Percentiles rank a stretch among this genome's conserved stretches.
Evolutionary conservation across 371 early-diverging fungal species (phyloP).

Genomic region (Coelomomyces lativittatus): DNA sequence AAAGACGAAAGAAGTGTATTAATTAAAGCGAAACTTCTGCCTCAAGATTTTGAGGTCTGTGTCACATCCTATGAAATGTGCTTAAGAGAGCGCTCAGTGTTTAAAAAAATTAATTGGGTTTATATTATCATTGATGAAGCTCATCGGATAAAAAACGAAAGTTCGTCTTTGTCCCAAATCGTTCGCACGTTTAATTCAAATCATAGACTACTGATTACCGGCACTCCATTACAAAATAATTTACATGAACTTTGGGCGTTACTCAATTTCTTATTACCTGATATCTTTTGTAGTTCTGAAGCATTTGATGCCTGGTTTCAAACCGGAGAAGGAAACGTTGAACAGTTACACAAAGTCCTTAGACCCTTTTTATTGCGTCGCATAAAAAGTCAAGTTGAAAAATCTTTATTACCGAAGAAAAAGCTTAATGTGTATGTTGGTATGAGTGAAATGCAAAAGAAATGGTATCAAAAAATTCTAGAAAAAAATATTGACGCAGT

Average conservation of each 20-base stretch:
- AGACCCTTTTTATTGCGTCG: slow-evolving; percentile 91
- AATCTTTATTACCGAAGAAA: slow-evolving; percentile 87
- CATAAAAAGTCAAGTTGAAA: slow-evolving; percentile 96
- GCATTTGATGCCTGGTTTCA: slow-evolving; percentile 85
- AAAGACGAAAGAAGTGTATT: slow-evolving; percentile 53
- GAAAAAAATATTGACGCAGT: slow-evolving; percentile 94
- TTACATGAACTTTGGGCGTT: slow-evolving; percentile 97
- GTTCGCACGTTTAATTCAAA: slow-evolving; percentile 70
- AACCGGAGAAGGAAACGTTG: slow-evolving; percentile 57
- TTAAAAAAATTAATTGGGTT: slow-evolving; percentile 77
- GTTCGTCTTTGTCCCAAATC: slow-evolving; percentile 77
- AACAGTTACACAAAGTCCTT: slow-evolving; percentile 80
- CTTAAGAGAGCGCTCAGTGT: slow-evolving; percentile 63
- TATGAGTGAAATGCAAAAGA: slow-evolving; percentile 84
- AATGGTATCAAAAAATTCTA: slow-evolving; percentile 90
- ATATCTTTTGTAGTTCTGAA: slow-evolving; percentile 75
- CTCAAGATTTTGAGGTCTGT: slow-evolving; percentile 73
- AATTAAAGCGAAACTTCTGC: slow-evolving; percentile 34
- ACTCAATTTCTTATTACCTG: slow-evolving; percentile 92
- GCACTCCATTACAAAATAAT: slow-evolving; percentile 98
- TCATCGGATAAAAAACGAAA: slow-evolving; percentile 97
- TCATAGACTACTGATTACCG: slow-evolving; percentile 89
- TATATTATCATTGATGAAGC: slow-evolving; percentile 98
- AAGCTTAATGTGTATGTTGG: slow-evolving; percentile 88
- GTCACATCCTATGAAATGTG: slow-evolving; percentile 97